Percentiles rank a stretch among this genome's conserved stretches.
These are phyloP conservation scores for Neospora caninum DNA, from an alignment of 169 alveolate species.

Conservation along the genomic window DNA sequence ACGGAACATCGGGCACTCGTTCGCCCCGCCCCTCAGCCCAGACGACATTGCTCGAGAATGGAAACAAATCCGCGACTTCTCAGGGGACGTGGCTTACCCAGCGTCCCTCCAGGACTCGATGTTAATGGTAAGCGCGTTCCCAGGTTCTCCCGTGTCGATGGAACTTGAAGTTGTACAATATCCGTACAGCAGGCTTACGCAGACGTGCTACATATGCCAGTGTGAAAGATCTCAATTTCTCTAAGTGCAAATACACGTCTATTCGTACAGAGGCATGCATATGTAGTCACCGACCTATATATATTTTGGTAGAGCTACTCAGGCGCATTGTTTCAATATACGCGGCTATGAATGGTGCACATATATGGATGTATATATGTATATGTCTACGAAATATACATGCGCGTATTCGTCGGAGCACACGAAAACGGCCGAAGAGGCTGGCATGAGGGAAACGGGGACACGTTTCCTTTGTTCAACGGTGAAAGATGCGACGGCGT, in stretches of 20 bases:
- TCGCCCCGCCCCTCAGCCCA: constrained; percentile 39
- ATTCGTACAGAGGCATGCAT: neutral
- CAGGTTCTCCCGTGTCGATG: neutral
- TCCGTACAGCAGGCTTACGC: too few species aligned
- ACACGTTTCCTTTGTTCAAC: too few species aligned
- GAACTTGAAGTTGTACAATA: too few species aligned
- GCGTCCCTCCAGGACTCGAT: constrained; percentile 63
- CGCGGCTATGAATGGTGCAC: neutral
- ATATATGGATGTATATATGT: neutral
- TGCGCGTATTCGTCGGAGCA: too few species aligned
- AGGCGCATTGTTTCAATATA: neutral
- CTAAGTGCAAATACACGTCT: too few species aligned
- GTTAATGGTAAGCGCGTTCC: constrained; percentile 36
- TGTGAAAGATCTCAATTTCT: too few species aligned
- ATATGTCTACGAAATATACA: too few species aligned
- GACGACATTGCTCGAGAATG: constrained; percentile 60
- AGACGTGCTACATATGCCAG: too few species aligned
- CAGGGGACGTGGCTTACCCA: constrained; percentile 50
- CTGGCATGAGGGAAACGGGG: too few species aligned
- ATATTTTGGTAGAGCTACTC: neutral
- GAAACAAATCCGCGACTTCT: constrained; percentile 35
- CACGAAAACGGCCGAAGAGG: too few species aligned
- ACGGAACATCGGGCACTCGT: constrained; percentile 65
- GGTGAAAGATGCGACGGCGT: too few species aligned
- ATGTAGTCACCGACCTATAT: neutral